Evolutionary conservation across 1,139 yeast species (phyloP), one percentile per base, ranked within the genome.

Genomic region (Nakaseomyces delphensis): DNA sequence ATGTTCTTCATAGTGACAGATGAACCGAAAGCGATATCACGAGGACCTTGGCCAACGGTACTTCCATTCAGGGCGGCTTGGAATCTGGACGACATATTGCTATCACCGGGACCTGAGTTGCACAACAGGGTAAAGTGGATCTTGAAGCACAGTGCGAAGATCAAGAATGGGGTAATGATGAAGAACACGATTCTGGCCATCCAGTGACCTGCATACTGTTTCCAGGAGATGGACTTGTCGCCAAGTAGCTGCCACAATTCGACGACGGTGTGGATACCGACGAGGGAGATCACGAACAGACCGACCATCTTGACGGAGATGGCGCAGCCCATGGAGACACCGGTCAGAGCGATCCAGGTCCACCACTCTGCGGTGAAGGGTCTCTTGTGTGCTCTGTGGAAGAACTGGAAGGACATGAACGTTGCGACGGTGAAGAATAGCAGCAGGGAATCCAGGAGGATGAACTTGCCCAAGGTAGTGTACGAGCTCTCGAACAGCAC

Each of bases 71-170:
- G 73, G 62, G 86, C 84, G 43, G 98, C 98, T 68, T 91, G 98
- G 76, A 91, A 91, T 51, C 93, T 71, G 0, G 97, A 86, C 14
- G 95, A 84, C 98, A 93, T 93, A 57, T 83, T 83, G 40, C 96
- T 93, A 62, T 91, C 97, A 50, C 98, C 98, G 15, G 96, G 79
- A 50, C 99, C 94, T 11, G 84, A 69, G 52, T 79, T 81, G 53
- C 76, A 76, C 53, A 83, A 70, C 45, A 83, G 67, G 50, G 77
- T 86, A 58, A 83, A 83, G 63, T 83, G 94, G 47, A 82, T 67
- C 57, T 81, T 82, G 69, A 83, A 83, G 45, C 77, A 73, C 46
- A 77, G 59, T 60, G 82, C 63, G 58, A 81, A 83, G 25, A 83
- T 79, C 4, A 66, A 43, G 40, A 77, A 53, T 48, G 94, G 94